Conservation (phyloP, 495 filamentous ascomycete genomes). For the Neurospora hispaniola region DNA sequence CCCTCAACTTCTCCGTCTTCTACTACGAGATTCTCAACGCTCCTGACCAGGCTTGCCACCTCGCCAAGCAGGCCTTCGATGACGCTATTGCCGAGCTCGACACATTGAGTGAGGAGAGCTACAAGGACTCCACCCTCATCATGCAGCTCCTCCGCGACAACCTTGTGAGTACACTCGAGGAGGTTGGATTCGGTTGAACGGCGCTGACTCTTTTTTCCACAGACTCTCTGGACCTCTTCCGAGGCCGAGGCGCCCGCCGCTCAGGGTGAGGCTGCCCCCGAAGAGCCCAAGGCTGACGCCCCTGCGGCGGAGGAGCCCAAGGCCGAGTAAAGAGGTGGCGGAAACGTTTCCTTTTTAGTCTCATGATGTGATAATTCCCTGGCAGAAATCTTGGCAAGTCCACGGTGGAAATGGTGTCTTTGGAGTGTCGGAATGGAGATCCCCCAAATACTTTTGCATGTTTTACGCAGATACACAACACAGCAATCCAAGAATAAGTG, state of each 20-base stretch:
- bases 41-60: slow-evolving; percentile 95
- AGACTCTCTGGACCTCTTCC: slow-evolving; percentile 99
- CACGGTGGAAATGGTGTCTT: slow-evolving; percentile 40
- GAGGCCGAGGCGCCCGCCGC: slow-evolving; percentile 77
- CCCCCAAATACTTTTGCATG: slow-evolving; percentile 39
- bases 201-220: slow-evolving; percentile 1
- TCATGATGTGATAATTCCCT: slow-evolving; percentile 23
- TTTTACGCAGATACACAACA: slow-evolving; percentile 39
- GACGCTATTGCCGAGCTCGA: slow-evolving; percentile 98
- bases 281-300: slow-evolving; percentile 33
- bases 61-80: slow-evolving; percentile 98
- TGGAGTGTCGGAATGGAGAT: slow-evolving; percentile 42
- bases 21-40: slow-evolving; percentile 99
- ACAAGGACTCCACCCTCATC: slow-evolving; percentile 99
- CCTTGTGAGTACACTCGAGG: slow-evolving; percentile 53
- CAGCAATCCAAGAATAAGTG: slow-evolving; percentile 22
- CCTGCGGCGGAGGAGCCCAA: slow-evolving; percentile 39
- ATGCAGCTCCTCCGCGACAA: slow-evolving; percentile 99
- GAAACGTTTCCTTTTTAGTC: slow-evolving; percentile 17
- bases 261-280: slow-evolving; percentile 48
- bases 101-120: slow-evolving; percentile 98
- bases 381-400: slow-evolving; percentile 29
- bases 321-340: slow-evolving; percentile 36
- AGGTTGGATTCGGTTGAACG: not conserved
- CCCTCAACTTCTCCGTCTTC: slow-evolving; percentile 99